Conservation (phyloP, 768 basidiomycete species). For the Boletus edulis region DNA sequence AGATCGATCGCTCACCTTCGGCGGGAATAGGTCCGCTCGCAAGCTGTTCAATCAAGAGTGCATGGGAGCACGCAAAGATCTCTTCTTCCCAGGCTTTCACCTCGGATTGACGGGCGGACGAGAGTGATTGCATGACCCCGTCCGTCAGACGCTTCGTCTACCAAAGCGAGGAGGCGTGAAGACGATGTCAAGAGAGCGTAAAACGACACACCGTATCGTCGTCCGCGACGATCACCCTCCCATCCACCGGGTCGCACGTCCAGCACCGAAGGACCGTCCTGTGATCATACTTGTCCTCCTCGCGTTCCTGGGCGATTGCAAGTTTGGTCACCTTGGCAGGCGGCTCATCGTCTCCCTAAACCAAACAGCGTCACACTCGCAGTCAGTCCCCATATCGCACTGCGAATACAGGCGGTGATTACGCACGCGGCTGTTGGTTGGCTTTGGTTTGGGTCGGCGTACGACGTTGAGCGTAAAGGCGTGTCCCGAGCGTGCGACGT, state of each 20-base stretch:
- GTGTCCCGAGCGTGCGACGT: conserved; percentile 73
- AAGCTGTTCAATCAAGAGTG: conserved; percentile 51
- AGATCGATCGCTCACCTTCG: conserved; percentile 17
- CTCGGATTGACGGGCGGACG: conserved; percentile 89
- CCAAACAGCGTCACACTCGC: no score
- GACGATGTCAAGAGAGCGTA: not conserved
- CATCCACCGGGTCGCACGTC: conserved; percentile 56
- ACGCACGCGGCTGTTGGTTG: conserved; percentile 58
- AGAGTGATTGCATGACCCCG: conserved; percentile 75
- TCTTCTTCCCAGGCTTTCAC: conserved; percentile 99
- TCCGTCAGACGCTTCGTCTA: conserved; percentile 59
- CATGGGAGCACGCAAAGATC: conserved; percentile 82
- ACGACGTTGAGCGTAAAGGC: conserved; percentile 76
- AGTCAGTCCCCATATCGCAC: not conserved
- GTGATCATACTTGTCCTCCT: conserved; percentile 85
- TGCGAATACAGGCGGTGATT: not conserved
- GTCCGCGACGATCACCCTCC: conserved; percentile 40
- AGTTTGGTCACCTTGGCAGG: conserved; percentile 89
- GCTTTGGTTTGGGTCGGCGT: conserved; percentile 59
- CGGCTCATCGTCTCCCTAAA: conserved; percentile 72
- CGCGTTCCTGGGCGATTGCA: conserved; percentile 81
- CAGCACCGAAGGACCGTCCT: conserved; percentile 71
- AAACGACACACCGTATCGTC: conserved; percentile 33
- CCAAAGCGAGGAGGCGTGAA: not conserved
- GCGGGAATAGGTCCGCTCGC: conserved; percentile 22